phyloP scores from a whole-genome alignment of 148 eudicot species.

The Amaranthus cruentus region DNA sequence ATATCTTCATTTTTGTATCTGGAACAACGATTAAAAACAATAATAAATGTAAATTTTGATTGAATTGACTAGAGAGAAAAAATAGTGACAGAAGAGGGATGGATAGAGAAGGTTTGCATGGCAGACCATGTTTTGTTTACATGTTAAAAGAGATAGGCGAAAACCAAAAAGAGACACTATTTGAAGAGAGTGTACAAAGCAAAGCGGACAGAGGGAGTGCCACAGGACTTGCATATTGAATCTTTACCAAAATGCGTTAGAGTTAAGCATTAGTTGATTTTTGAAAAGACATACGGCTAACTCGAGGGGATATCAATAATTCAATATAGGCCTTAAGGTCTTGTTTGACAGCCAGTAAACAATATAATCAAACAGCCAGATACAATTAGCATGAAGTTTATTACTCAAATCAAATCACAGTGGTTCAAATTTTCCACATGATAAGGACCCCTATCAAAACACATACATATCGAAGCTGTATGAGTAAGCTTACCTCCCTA shows the following conservation, averaged over 20 bases:
- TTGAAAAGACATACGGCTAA: not conserved
- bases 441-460: not conserved
- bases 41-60: too few relatives aligned
- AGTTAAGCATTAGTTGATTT: not conserved
- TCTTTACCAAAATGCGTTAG: not conserved
- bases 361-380: not conserved
- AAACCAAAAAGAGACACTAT: too few relatives aligned
- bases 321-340: not conserved
- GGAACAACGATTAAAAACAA: too few relatives aligned
- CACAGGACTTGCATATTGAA: not conserved
- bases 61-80: too few relatives aligned
- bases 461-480: not conserved
- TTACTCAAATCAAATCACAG: not conserved
- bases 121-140: too few relatives aligned
- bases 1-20: too few relatives aligned
- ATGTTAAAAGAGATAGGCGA: too few relatives aligned
- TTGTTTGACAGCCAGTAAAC: not conserved
- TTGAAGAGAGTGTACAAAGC: too few relatives aligned
- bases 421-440: not conserved
- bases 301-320: not conserved
- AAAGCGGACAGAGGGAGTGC: too few relatives aligned
- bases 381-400: not conserved
- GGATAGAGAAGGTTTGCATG: too few relatives aligned
- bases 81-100: too few relatives aligned
- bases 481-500: slow-evolving; percentile 65